Evolutionary conservation across 441 rosid species (phyloP).

Genomic region (Populus hybrid): DNA sequence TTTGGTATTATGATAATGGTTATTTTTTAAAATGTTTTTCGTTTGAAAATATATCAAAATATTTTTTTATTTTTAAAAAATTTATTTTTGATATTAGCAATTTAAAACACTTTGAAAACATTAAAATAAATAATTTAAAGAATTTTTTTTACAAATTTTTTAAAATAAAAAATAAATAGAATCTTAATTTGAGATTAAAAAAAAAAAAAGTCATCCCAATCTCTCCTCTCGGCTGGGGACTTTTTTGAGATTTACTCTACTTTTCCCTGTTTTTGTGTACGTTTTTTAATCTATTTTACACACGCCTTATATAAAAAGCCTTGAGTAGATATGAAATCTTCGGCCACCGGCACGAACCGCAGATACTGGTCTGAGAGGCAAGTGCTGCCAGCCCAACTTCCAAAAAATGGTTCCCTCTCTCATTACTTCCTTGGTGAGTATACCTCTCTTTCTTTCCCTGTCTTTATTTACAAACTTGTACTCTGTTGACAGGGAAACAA

Average conservation of each 20-base stretch:
- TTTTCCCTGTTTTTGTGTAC: background rate
- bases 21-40: too few relatives aligned
- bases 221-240: background rate
- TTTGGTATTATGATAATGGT: rapidly evolving
- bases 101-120: too few relatives aligned
- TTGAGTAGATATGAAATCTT: background rate
- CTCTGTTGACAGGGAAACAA: background rate
- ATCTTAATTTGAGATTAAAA: too few relatives aligned
- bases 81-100: too few relatives aligned
- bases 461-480: background rate
- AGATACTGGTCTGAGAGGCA: slow-evolving; percentile 1
- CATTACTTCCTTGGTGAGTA: slow-evolving; percentile 7
- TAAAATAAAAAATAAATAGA: too few relatives aligned
- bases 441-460: background rate
- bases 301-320: background rate
- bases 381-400: background rate
- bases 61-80: too few relatives aligned
- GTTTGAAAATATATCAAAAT: too few relatives aligned
- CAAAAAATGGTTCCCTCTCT: slow-evolving; percentile 4
- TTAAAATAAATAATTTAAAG: too few relatives aligned
- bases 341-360: background rate
- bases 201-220: too few relatives aligned
- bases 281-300: too few relatives aligned
- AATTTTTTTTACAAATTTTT: too few relatives aligned
- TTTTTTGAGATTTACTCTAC: background rate